These are phyloP conservation scores for Hypericum androsaemum DNA, from an alignment of 345 rosid species.

Conservation along the genomic window DNA sequence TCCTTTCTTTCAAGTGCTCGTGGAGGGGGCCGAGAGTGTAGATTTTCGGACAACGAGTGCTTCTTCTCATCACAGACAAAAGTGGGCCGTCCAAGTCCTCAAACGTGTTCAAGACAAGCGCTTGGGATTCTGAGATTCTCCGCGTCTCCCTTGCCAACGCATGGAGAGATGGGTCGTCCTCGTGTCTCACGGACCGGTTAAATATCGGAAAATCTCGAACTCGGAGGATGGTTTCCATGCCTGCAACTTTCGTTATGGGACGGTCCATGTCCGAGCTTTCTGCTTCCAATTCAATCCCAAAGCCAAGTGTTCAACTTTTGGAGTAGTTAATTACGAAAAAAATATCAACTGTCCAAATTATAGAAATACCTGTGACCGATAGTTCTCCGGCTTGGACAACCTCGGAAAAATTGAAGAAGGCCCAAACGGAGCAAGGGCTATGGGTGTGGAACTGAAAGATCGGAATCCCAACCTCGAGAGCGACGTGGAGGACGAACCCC, in stretches of 20 bases:
- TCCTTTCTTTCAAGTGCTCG: slow-evolving; percentile 23
- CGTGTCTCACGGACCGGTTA: slow-evolving; percentile 20
- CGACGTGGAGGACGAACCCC: slow-evolving; percentile 22
- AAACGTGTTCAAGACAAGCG: slow-evolving; percentile 52
- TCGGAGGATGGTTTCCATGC: slow-evolving; percentile 36
- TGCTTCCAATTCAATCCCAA: background rate
- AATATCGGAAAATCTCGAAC: slow-evolving; percentile 43
- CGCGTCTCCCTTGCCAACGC: slow-evolving; percentile 18
- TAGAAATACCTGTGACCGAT: slow-evolving; percentile 29
- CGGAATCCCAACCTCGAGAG: slow-evolving; percentile 25
- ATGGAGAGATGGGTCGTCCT: slow-evolving; percentile 11
- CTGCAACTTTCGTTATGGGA: slow-evolving; percentile 24
- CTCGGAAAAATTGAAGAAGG: slow-evolving; percentile 19
- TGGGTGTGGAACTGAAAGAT: slow-evolving; percentile 25
- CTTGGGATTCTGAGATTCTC: slow-evolving; percentile 23
- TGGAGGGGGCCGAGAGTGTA: slow-evolving; percentile 57
- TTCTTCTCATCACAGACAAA: slow-evolving; percentile 30
- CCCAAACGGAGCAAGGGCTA: slow-evolving; percentile 27
- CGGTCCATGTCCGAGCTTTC: slow-evolving; percentile 39
- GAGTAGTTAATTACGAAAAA: too few relatives aligned
- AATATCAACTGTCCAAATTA: too few relatives aligned
- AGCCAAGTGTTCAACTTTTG: too few relatives aligned
- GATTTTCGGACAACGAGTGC: slow-evolving; percentile 21
- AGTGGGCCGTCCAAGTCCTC: slow-evolving; percentile 51
- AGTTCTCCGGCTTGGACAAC: slow-evolving; percentile 31